phyloP scores from a whole-genome alignment of 2,329 filamentous ascomycete genomes.

The Fusarium odoratissimum region DNA sequence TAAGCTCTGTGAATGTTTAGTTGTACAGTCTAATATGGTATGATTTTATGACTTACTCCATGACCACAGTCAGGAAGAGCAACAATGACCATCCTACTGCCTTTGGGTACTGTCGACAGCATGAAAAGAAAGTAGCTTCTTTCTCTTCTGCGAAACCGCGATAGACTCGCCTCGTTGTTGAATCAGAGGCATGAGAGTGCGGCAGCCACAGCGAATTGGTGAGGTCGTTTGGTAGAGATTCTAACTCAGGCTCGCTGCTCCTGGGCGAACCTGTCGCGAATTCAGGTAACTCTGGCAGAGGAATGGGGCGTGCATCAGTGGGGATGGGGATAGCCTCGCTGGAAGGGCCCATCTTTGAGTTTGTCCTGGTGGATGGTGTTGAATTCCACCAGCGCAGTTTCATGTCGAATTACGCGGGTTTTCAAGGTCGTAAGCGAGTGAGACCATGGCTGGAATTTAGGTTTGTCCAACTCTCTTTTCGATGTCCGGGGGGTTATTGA shows the following conservation, averaged over 20 bases:
- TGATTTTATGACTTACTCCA: constrained; percentile 30
- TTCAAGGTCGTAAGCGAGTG: constrained; percentile 23
- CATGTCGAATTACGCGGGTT: constrained; percentile 28
- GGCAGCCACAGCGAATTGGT: constrained; percentile 26
- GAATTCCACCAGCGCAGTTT: constrained; percentile 31
- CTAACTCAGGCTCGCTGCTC: constrained; percentile 17
- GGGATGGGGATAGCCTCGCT: constrained; percentile 29
- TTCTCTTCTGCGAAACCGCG: constrained; percentile 36
- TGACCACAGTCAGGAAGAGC: constrained; percentile 42
- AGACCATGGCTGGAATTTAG: constrained; percentile 21
- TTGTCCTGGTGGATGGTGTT: constrained; percentile 18
- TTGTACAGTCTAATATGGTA: background rate
- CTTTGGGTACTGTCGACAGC: constrained; percentile 41
- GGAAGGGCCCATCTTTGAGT: constrained; percentile 26
- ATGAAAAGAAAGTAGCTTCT: constrained; percentile 31
- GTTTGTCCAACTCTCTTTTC: background rate
- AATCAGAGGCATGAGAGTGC: constrained; percentile 27
- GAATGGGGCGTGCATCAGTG: constrained; percentile 27
- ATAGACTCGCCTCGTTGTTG: constrained; percentile 31
- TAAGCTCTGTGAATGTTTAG: constrained; percentile 28
- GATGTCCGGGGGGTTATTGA: background rate
- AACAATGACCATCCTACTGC: constrained; percentile 42
- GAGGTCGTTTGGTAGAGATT: constrained; percentile 17
- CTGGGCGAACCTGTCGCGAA: constrained; percentile 12
- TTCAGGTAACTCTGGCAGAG: constrained; percentile 33